Evolutionary conservation across 176 grass and related monocot genomes (phyloP), one percentile per base, ranked within the genome.

Genomic region (Typha latifolia): DNA sequence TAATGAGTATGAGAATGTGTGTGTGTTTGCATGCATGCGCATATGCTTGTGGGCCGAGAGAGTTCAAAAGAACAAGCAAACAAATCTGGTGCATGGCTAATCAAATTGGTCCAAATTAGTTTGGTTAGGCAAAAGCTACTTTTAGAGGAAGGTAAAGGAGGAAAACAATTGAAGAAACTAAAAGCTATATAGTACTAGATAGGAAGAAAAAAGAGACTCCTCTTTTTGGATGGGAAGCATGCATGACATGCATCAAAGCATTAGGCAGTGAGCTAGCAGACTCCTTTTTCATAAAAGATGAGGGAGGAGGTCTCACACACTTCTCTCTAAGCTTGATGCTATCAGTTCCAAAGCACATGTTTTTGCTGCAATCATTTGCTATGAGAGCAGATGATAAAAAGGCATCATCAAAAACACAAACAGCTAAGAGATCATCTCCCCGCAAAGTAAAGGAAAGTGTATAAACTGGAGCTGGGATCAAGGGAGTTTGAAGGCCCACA

Each of bases 181-280:
- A 65, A 43, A 65, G 63, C 4, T 26, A 29, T 65, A 19, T 65
- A 37, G 63, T 65, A 47, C 16, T 47, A n/a, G 32, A 65, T 3
- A n/a, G 63, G 57, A 61, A 43, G 7, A 10, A 47, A 5, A 64
- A 65, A 47, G 63, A 32, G 63, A 65, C 32, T 43, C 15, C 31
- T 65, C 63, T 47, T 37, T 43, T 34, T 65, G 63, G 32, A 47
- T 65, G 16, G 32, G 63, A 65, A 47, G 16, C 63, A 47, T 47
- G 63, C 32, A 14, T 65, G 27, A 65, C 63, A 47, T 65, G 63
- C 32, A 14, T 65, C 63, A 65, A 12, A 18, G 63, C 32, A 65
- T 37, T 18, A 65, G 63, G 63, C 16, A 32, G 18, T 65, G 63
- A 65, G 29, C 32, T 20, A 59, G 8, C 1, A 9, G 21, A 61